Evolutionary conservation across 305 asterid species (phyloP), one percentile per base, ranked within the genome.

Genomic region (Solanum hybrid): DNA sequence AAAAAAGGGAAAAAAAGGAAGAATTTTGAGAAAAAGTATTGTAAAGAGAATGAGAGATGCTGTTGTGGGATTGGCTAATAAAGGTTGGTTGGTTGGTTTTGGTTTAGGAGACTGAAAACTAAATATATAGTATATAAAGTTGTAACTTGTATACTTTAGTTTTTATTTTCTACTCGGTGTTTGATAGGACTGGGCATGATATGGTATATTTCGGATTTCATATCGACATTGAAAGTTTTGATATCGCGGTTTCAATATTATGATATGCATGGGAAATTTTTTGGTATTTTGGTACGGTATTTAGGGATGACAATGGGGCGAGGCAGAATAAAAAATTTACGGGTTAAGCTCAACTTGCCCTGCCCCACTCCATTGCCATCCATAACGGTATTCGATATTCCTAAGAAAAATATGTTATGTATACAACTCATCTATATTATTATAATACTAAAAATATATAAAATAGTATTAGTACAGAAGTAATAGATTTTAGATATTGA

Each of bases 61-160:
- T 79, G 56, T 85, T 37, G 38, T 40, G 92, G 90, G 73, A 86
- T 80, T 89, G 34, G 87, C 64, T 82, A 89, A 73, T 76, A 34
- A 90, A 92, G 89, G 81, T 90, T 66, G 76, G 89, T 91, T 79
- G 91, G 91, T 91, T 90, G 90, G 93, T 94, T 92, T 94, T 90
- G 95, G 94, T 93, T 92, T 91, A 89, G 94, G 92, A 90, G 92
- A 91, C 34, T 89, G 11, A 27, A 22, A 20, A 40, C 40, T 87
- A 27, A 36, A 76, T 60, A 84, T 82, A 31, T 42, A 31, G 46
- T 17, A 34, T 75, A 31, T 27, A 72, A 72, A 27, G 79, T 27
- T 72, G n/a, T 73, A 91, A 90, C 87, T 87, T 69, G 56, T 78
- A 11, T 36, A 35, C 46, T 78, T 78, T 4, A 5, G 31, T 35